These are phyloP conservation scores for Aquilaria agallochum DNA, from an alignment of 441 rosid genomes.

Conservation along the genomic window DNA sequence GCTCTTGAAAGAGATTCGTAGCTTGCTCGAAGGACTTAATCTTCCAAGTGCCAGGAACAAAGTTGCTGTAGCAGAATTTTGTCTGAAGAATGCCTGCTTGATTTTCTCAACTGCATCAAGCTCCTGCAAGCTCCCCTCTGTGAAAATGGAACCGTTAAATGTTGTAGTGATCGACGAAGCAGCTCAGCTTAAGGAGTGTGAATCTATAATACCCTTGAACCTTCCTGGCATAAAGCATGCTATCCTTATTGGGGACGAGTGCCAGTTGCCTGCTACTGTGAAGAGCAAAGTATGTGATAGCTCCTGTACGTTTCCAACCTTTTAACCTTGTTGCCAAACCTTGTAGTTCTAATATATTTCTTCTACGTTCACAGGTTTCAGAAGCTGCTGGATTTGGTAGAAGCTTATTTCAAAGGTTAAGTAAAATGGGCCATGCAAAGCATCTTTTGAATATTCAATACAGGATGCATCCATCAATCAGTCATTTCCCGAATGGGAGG, in stretches of 20 bases:
- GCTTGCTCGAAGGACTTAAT: slow-evolving; percentile 17
- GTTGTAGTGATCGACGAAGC: slow-evolving; percentile 50
- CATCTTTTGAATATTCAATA: slow-evolving; percentile 40
- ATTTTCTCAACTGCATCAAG: slow-evolving; percentile 38
- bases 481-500: slow-evolving; percentile 33
- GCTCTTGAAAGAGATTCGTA: slow-evolving; percentile 13
- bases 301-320: too few species aligned
- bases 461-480: slow-evolving; percentile 54
- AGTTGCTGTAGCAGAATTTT: slow-evolving; percentile 17
- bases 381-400: slow-evolving; percentile 37
- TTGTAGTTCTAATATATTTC: too few species aligned
- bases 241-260: slow-evolving; percentile 43
- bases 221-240: slow-evolving; percentile 29
- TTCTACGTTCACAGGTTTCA: slow-evolving; percentile 22
- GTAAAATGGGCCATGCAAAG: slow-evolving; percentile 28
- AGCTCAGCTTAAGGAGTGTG: slow-evolving; percentile 44
- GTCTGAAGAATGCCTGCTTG: slow-evolving; percentile 25
- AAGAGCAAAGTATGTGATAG: slow-evolving; percentile 29
- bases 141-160: slow-evolving; percentile 22
- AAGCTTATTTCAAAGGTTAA: slow-evolving; percentile 48
- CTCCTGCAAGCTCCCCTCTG: slow-evolving; percentile 28
- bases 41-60: slow-evolving; percentile 17
- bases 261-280: slow-evolving; percentile 37
- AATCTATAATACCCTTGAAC: slow-evolving; percentile 38
- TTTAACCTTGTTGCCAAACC: too few species aligned